Evolutionary conservation across 805 yeast species (phyloP).

Genomic region (Ogataea allantospora): DNA sequence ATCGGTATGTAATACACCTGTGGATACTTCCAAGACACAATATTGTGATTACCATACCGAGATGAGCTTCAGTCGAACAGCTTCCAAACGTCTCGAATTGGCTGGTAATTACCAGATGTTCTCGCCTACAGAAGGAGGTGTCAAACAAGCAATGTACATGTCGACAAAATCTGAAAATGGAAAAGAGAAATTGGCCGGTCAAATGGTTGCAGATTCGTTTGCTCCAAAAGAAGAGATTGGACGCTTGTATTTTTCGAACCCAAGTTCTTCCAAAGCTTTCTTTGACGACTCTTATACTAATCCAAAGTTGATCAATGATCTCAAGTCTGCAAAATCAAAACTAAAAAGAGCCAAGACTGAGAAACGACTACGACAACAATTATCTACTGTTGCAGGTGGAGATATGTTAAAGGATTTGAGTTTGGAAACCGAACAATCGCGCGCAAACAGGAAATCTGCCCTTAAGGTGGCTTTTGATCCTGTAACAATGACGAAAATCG

Average conservation of each 20-base stretch:
- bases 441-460: conserved; percentile 21
- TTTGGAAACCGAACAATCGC: conserved; percentile 23
- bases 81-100: conserved; percentile 73
- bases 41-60: conserved; percentile 77
- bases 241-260: conserved; percentile 38
- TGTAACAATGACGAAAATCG: conserved; percentile 24
- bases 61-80: conserved; percentile 45
- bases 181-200: conserved; percentile 28
- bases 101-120: conserved; percentile 57
- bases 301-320: conserved; percentile 43
- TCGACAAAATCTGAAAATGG: conserved; percentile 25
- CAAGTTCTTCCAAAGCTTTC: conserved; percentile 47
- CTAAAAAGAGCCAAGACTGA: conserved; percentile 40
- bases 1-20: conserved; percentile 54
- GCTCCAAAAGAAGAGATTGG: conserved; percentile 24
- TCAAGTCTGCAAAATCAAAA: conserved; percentile 38
- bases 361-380: conserved; percentile 30
- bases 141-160: conserved; percentile 41
- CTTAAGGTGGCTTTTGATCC: conserved; percentile 29
- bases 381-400: conserved; percentile 31
- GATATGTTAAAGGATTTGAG: conserved; percentile 14
- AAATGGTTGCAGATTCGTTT: conserved; percentile 26
- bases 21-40: conserved; percentile 50
- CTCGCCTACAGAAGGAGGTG: conserved; percentile 51
- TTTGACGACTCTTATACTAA: conserved; percentile 48